Evolutionary conservation across 2,329 filamentous ascomycete genomes (phyloP), one percentile per base, ranked within the genome.

Genomic region (Cercospora berteroae): DNA sequence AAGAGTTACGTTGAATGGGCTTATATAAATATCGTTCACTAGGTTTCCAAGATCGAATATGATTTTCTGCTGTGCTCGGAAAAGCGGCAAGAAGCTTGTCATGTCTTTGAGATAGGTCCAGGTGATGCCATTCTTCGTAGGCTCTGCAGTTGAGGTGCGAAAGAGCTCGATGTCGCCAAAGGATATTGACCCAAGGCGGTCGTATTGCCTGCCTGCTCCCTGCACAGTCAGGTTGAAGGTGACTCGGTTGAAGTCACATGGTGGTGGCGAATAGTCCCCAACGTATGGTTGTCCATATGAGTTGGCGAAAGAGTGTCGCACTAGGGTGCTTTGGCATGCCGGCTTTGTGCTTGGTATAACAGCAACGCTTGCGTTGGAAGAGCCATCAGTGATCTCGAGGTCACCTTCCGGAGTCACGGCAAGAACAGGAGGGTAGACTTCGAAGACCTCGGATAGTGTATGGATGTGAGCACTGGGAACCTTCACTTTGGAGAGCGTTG

Each of bases 51-150:
- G 83, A 74, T 95, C 91, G 73, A 96, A 94, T 55, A 94, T 92
- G 65, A 95, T 74, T 71, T 86, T 93, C 75, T 94, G 91, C 1
- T 86, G 84, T 58, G 83, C 72, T 69, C 85, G 87, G 86, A 92
- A 93, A 12, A 95, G 80, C 4, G 86, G 83, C 16, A 89, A 80
- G 75, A 89, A 94, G 63, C 86, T 83, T 1, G 89, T 91, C 87
- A 93, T 88, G 76, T 96, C 91, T 78, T 94, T 95, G 64, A 89
- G 81, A 75, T 92, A 93, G 0, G 86, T 88, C 90, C 90, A 94
- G 55, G 85, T 81, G 69, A 95, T 93, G 6, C 91, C 92, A 23
- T 84, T 84, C 4, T 80, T 71, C 0, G 88, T 92, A 1, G 92
- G 91, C 79, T 96, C 90, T 4, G 92, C 90, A 0, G 92, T 96